Conservation (phyloP, 2,329 filamentous ascomycete genomes). For the Epichloe gansuensis region DNA sequence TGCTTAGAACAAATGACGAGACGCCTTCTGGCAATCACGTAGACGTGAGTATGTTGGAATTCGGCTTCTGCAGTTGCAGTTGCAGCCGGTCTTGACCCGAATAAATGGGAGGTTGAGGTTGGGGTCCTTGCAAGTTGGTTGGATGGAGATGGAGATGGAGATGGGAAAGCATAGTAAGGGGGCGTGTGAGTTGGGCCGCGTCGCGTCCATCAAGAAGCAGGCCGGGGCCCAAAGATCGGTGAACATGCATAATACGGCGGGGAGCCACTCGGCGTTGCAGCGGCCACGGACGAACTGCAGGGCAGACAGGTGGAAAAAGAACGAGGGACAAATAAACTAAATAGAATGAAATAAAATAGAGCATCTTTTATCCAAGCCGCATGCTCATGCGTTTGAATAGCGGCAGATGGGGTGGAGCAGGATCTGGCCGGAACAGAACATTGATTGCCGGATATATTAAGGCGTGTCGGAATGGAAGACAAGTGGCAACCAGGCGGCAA, state of each 20-base stretch:
- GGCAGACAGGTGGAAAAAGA: neutral
- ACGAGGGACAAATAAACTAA: neutral
- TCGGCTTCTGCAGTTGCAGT: too few species aligned
- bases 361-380: neutral
- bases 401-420: neutral
- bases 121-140: too few species aligned
- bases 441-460: neutral
- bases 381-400: neutral
- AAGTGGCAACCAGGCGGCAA: neutral
- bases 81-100: neutral
- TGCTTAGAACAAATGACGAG: too few species aligned
- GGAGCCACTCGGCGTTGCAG: too few species aligned
- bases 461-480: conserved; percentile 1
- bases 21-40: too few species aligned
- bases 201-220: neutral
- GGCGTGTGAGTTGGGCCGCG: conserved; percentile 1
- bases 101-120: neutral
- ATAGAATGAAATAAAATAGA: neutral
- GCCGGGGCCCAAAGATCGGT: conserved; percentile 2
- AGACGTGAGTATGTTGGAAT: too few species aligned
- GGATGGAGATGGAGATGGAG: too few species aligned
- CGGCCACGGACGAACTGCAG: neutral
- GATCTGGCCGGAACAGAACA: neutral
- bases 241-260: neutral
- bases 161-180: neutral